Evolutionary conservation across 352 stramenopile species (phyloP).

Genomic region (Phytophthora pluvialis): DNA sequence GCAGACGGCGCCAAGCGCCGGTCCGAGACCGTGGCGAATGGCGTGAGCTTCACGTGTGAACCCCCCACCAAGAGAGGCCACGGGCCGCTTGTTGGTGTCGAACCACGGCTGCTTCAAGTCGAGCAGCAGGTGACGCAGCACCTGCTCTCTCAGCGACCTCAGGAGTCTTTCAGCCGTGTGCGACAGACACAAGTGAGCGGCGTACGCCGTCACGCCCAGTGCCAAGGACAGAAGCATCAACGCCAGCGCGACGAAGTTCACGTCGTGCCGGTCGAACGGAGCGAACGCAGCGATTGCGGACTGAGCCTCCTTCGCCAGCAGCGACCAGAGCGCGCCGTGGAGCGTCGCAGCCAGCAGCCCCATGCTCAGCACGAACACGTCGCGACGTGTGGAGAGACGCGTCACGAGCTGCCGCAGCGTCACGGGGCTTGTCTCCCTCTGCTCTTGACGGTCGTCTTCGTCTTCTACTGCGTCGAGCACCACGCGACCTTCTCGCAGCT

Average conservation of each 20-base stretch:
- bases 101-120: constrained; percentile 30
- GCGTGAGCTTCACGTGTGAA: constrained; percentile 24
- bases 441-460: constrained; percentile 9
- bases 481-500: constrained; percentile 29
- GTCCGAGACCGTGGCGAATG: constrained; percentile 31
- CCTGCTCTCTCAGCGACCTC: constrained; percentile 25
- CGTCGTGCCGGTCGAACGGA: constrained; percentile 18
- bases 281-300: constrained; percentile 18
- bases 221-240: constrained; percentile 29
- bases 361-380: constrained; percentile 33
- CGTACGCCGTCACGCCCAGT: constrained; percentile 26
- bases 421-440: background rate
- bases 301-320: constrained; percentile 9
- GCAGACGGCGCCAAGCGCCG: constrained; percentile 21
- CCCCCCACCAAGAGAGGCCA: constrained; percentile 4
- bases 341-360: constrained; percentile 27
- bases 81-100: constrained; percentile 12
- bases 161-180: constrained; percentile 27
- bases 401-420: constrained; percentile 20
- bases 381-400: constrained; percentile 15
- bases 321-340: constrained; percentile 26
- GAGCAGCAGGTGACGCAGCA: constrained; percentile 29
- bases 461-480: constrained; percentile 6
- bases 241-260: constrained; percentile 24
- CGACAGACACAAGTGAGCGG: constrained; percentile 33